A percentile compares a stretch with the other conserved stretches of the same genome.
Conservation (phyloP, 257 asterid species). For the Salvia splendens region DNA sequence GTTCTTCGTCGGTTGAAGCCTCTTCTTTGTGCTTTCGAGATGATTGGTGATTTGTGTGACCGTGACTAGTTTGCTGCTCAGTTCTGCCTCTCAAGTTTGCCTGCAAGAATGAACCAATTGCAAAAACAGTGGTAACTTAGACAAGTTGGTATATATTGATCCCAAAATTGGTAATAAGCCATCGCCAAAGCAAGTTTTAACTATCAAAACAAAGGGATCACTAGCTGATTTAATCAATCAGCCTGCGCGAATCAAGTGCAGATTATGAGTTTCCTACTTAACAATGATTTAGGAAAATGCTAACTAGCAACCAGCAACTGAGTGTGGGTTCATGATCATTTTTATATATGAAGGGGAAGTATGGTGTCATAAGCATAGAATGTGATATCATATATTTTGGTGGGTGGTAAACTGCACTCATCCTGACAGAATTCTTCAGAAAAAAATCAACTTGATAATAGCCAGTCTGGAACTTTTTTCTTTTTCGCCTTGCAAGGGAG, state of each 20-base stretch:
- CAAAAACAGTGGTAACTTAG: constrained; percentile 20
- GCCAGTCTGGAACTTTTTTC: neutral
- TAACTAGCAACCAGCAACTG: neutral
- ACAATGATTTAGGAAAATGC: neutral
- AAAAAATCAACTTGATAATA: neutral
- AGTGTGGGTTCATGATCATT: constrained; percentile 1
- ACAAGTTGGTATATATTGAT: neutral
- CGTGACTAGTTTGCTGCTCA: constrained; percentile 49
- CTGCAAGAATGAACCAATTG: constrained; percentile 41
- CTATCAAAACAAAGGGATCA: neutral
- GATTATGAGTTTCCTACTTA: neutral
- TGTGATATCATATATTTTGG: neutral
- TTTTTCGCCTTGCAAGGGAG: constrained; percentile 5
- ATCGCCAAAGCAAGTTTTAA: too few species aligned
- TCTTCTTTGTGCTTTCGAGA: constrained; percentile 55
- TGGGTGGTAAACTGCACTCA: neutral
- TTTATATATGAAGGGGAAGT: neutral
- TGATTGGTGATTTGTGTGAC: constrained; percentile 44
- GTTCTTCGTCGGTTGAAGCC: constrained; percentile 67
- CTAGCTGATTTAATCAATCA: neutral
- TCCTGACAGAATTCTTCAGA: too few species aligned
- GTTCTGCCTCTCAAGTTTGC: constrained; percentile 53
- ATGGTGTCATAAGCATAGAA: neutral
- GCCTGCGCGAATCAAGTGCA: neutral
- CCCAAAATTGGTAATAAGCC: neutral